phyloP scores from a whole-genome alignment of 345 rosid genomes.

The Moringa oleifera region DNA sequence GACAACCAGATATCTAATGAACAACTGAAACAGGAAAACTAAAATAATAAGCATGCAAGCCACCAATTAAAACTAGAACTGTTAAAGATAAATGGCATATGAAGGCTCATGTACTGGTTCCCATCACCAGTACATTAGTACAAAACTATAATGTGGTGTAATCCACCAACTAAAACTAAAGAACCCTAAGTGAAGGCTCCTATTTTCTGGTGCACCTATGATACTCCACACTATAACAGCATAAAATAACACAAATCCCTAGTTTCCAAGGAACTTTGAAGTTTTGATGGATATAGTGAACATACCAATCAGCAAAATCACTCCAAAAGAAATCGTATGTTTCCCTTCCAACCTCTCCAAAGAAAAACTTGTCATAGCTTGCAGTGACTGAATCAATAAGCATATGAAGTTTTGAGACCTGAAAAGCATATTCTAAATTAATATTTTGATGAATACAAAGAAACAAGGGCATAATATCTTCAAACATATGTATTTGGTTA shows the following conservation, averaged over 20 bases:
- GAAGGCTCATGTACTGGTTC: too few relatives aligned
- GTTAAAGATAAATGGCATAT: too few relatives aligned
- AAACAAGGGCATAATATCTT: neutral
- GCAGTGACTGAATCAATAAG: conserved; percentile 75
- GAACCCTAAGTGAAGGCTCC: neutral
- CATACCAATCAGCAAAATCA: conserved; percentile 94
- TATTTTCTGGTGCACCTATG: neutral
- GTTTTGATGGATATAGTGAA: conserved; percentile 6
- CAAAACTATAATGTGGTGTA: too few relatives aligned
- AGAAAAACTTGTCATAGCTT: conserved; percentile 82
- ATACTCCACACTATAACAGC: neutral
- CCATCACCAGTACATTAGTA: too few relatives aligned
- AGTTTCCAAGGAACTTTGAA: neutral
- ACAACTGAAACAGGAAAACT: neutral
- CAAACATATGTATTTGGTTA: too few relatives aligned
- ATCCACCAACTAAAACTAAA: too few relatives aligned
- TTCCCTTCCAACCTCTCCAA: conserved; percentile 95
- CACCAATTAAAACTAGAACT: too few relatives aligned
- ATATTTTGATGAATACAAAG: too few relatives aligned
- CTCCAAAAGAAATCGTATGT: conserved; percentile 95
- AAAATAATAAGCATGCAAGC: neutral
- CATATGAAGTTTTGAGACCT: conserved; percentile 89
- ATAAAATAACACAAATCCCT: neutral
- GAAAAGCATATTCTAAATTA: conserved; percentile 12
- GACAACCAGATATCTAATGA: too few relatives aligned